phyloP scores from a whole-genome alignment of 2,329 filamentous ascomycete genomes.

The Fusarium nematophilum region DNA sequence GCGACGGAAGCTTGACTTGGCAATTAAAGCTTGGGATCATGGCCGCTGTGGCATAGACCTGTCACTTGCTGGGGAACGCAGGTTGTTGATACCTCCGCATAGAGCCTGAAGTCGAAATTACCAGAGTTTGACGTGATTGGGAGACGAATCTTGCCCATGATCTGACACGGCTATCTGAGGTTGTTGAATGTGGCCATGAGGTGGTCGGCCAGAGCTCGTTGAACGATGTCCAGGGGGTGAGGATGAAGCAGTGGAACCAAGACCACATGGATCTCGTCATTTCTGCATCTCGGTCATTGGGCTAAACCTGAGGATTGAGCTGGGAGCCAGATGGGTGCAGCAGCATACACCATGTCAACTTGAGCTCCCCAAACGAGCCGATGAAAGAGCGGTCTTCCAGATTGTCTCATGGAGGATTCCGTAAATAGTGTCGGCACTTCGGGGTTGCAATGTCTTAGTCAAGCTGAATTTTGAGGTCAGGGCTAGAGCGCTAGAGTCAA shows the following conservation, averaged over 20 bases:
- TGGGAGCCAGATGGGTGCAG: conserved; percentile 7
- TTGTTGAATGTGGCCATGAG: conserved; percentile 3
- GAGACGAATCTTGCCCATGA: conserved; percentile 27
- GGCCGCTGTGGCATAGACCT: neutral
- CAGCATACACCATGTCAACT: conserved; percentile 1
- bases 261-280: conserved; percentile 42
- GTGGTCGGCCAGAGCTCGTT: conserved; percentile 20
- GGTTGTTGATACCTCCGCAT: conserved; percentile 13
- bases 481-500: conserved; percentile 7
- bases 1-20: conserved; percentile 4
- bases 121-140: conserved; percentile 12
- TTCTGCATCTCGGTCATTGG: conserved; percentile 24
- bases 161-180: conserved; percentile 20
- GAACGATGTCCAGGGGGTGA: conserved; percentile 23
- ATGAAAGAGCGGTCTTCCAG: conserved; percentile 7
- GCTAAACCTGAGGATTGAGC: conserved; percentile 20
- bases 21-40: neutral
- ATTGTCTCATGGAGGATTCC: neutral
- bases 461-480: conserved; percentile 32
- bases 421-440: conserved; percentile 23
- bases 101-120: conserved; percentile 28
- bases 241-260: conserved; percentile 38
- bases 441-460: conserved; percentile 14
- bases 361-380: neutral
- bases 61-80: conserved; percentile 6